Conservation (phyloP, 2,329 filamentous ascomycete genomes). For the Hortaea sp. region DNA sequence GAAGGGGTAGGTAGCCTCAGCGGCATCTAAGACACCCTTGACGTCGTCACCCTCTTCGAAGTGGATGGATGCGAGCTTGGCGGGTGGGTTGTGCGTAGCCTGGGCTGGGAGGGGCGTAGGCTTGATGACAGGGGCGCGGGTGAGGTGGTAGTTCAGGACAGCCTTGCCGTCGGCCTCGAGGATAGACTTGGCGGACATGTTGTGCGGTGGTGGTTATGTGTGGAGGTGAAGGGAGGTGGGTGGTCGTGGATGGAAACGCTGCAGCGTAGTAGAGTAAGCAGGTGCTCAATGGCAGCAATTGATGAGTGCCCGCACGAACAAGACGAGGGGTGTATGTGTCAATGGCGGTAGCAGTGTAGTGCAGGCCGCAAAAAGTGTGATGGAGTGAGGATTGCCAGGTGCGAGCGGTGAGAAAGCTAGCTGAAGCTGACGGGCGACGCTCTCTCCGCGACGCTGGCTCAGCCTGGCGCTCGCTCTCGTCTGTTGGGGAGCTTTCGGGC, state of each 20-base stretch:
- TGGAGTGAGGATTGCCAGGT: constrained; percentile 1
- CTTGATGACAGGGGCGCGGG: constrained; percentile 94
- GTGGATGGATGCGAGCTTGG: constrained; percentile 82
- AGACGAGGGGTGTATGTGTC: neutral
- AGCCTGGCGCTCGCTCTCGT: no score
- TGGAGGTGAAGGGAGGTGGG: constrained; percentile 6
- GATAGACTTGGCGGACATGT: constrained; percentile 93
- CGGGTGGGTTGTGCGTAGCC: constrained; percentile 81
- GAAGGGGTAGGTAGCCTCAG: constrained; percentile 95
- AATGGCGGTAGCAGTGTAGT: neutral
- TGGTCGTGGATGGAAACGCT: constrained; percentile 3
- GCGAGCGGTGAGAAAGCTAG: constrained; percentile 12
- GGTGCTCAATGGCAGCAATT: constrained; percentile 2
- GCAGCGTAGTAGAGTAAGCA: constrained; percentile 13
- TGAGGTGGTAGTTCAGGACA: constrained; percentile 99
- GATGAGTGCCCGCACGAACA: neutral
- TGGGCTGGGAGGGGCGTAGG: constrained; percentile 79
- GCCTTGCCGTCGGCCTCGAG: constrained; percentile 99
- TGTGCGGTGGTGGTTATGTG: constrained; percentile 3
- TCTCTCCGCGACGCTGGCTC: no score
- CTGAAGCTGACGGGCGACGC: constrained; percentile 3
- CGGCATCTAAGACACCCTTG: constrained; percentile 80
- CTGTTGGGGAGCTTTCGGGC: no score
- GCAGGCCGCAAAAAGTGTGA: neutral
- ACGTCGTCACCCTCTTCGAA: constrained; percentile 84